Evolutionary conservation across 371 early-diverging fungal genomes (phyloP).

Genomic region (Phascolomyces articulosus): DNA sequence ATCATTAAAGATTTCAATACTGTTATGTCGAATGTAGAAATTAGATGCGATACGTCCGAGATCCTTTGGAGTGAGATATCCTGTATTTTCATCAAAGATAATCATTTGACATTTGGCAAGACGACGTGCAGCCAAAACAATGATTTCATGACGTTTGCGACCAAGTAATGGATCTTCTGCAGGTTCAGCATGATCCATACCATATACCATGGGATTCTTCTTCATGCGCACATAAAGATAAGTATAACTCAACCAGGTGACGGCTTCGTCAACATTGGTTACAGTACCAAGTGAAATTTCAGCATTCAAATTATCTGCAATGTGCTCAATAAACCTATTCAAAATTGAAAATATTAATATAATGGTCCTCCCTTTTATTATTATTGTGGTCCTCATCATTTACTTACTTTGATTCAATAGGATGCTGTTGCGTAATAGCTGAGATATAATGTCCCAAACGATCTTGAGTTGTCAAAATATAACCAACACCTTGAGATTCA

Average conservation of each 20-base stretch:
- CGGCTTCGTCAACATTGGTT: slow-evolving; percentile 90
- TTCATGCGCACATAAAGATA: slow-evolving; percentile 97
- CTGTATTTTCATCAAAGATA: slow-evolving; percentile 81
- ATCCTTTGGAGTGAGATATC: slow-evolving; percentile 86
- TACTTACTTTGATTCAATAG: slow-evolving; percentile 93
- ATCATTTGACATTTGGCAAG: slow-evolving; percentile 94
- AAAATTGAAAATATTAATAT: not conserved
- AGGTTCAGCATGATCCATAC: slow-evolving; percentile 77
- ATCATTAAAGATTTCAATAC: slow-evolving; percentile 84
- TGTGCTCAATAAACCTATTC: slow-evolving; percentile 73
- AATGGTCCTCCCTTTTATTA: not conserved
- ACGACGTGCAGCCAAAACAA: slow-evolving; percentile 19
- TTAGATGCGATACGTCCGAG: slow-evolving; percentile 92
- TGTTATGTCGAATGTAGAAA: slow-evolving; percentile 88
- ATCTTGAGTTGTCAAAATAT: slow-evolving; percentile 90
- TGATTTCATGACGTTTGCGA: slow-evolving; percentile 28
- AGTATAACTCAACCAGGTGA: slow-evolving; percentile 97
- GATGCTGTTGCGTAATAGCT: slow-evolving; percentile 95
- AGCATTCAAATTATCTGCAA: slow-evolving; percentile 96
- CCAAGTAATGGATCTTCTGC: slow-evolving; percentile 78
- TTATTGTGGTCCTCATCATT: too few relatives aligned
- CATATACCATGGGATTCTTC: slow-evolving; percentile 93
- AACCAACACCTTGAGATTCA: slow-evolving; percentile 91
- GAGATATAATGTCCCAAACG: slow-evolving; percentile 92
- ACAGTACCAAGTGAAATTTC: slow-evolving; percentile 97